phyloP scores from a whole-genome alignment of 768 basidiomycete species.

The Gymnopilus junonius region DNA sequence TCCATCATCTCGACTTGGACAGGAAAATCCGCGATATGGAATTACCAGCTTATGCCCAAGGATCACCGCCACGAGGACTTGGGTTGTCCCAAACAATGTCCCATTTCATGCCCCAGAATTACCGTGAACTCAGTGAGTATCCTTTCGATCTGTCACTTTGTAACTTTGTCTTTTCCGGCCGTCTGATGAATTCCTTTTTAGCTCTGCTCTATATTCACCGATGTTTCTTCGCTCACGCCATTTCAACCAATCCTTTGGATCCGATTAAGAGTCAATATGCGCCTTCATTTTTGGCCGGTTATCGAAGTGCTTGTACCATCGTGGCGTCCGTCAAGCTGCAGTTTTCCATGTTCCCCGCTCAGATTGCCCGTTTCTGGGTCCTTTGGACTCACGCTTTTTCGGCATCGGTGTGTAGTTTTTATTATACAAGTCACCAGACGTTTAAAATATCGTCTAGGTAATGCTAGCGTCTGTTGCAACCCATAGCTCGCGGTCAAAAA shows the following conservation, averaged over 20 bases:
- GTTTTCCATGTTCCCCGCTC: constrained; percentile 54
- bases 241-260: constrained; percentile 64
- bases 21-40: constrained; percentile 73
- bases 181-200: constrained; percentile 25
- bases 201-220: constrained; percentile 78
- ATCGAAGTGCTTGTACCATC: constrained; percentile 67
- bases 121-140: constrained; percentile 66
- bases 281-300: constrained; percentile 70
- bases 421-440: neutral
- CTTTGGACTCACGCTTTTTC: constrained; percentile 79
- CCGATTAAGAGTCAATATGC: constrained; percentile 73
- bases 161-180: neutral
- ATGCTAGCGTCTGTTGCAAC: constrained; percentile 82
- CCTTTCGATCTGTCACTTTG: neutral
- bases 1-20: constrained; percentile 67
- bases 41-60: constrained; percentile 64
- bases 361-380: constrained; percentile 71
- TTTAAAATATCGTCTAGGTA: constrained; percentile 47
- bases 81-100: constrained; percentile 69
- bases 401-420: constrained; percentile 49
- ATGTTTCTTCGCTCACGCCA: constrained; percentile 76
- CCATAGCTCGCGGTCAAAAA: constrained; percentile 66
- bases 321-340: constrained; percentile 51
- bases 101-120: constrained; percentile 77
- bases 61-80: constrained; percentile 48